Conservation (phyloP, 108 stramenopile genomes). For the Chaetoceros tenuissimus region DNA sequence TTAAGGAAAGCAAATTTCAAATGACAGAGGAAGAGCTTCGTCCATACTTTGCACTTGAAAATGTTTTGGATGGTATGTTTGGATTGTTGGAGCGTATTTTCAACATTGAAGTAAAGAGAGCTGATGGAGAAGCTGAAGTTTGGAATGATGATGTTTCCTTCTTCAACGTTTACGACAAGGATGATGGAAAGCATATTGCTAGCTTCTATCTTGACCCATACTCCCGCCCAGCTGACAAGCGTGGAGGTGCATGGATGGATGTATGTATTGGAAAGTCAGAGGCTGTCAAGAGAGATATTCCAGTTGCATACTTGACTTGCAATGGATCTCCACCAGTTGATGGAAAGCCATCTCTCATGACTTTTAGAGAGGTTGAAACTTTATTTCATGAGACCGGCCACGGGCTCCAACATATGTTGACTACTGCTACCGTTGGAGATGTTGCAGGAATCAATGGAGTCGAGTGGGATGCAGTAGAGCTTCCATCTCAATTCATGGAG, state of each 20-base stretch:
- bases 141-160: conserved; percentile 95
- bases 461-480: conserved; percentile 85
- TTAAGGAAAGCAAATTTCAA: conserved; percentile 92
- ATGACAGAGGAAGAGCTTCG: conserved; percentile 94
- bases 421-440: conserved; percentile 86
- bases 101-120: conserved; percentile 72
- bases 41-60: conserved; percentile 93
- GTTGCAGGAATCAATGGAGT: conserved; percentile 96
- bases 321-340: conserved; percentile 97
- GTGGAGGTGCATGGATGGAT: conserved; percentile 96
- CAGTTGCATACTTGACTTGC: conserved; percentile 97
- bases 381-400: conserved; percentile 95
- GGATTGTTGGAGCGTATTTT: conserved; percentile 84
- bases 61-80: conserved; percentile 93
- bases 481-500: conserved; percentile 99
- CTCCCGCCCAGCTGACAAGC: conserved; percentile 93
- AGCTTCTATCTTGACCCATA: conserved; percentile 97
- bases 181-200: conserved; percentile 80
- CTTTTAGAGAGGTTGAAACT: conserved; percentile 96
- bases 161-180: conserved; percentile 88
- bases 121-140: conserved; percentile 87
- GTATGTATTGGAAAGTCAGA: conserved; percentile 88
- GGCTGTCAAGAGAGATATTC: conserved; percentile 69
- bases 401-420: conserved; percentile 97
- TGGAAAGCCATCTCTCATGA: conserved; percentile 94